Evolutionary conservation across 345 rosid genomes (phyloP), one percentile per base, ranked within the genome.

Genomic region (Schrenkiella parvula): DNA sequence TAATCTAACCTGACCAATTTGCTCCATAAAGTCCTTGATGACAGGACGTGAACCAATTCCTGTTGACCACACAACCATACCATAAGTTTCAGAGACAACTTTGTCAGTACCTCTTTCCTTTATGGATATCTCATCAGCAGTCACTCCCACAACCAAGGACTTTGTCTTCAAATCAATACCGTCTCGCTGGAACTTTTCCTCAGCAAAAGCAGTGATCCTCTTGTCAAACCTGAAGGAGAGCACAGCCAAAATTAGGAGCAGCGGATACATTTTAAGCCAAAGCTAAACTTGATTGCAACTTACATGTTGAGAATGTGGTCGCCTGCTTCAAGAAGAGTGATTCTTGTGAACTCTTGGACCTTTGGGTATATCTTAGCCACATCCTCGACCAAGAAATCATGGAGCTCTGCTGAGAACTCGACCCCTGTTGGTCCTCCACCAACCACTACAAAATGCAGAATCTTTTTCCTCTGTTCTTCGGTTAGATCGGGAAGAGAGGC

Each of bases 341-440:
- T 89, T 57, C 70, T 87, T 1, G 84, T 77, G 15, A 73, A 65
- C 23, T 84, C 82, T 53, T 76, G 75, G 23, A 82, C 80, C 2
- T 77, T 48, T 9, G 98, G 98, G 74, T 88, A 89, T 14, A 91
- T 59, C 44, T 58, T 54, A 31, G 84, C 74, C n/a, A 92, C 79
- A 70, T 92, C 98, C 18, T 92, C 86, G 7, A 74, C 67, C 0
- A 85, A 82, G 52, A 82, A 83, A 64, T 92, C 98, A 64, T 81
- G 90, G 25, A 92, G 88, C 82, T 89, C 98, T 8, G 98, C 93
- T 14, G 96, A 90, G 80, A 85, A 92, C 82, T 92, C 98, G 13
- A 92, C 96, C 6, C 98, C 93, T 0, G 90, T 83, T 32, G 98
- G 96, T 8, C 96, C 96, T 12, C 98, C 98, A 4, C 93, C 98